Base-by-base conservation (phyloP, 305 asterid genomes). In the Solanum aculeatissimum region DNA sequence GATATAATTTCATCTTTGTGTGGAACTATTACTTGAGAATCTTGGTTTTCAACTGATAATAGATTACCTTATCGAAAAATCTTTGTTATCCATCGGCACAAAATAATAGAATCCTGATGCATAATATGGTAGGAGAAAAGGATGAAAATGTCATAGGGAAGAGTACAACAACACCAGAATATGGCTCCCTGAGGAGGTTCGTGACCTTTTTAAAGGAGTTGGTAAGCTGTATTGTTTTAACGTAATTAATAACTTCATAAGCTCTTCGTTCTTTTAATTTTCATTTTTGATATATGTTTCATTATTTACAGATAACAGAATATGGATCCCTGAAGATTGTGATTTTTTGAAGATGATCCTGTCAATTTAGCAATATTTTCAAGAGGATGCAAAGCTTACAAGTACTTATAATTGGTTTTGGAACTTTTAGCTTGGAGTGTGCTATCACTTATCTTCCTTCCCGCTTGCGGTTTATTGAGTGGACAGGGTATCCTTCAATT, bases 111-210 rank as follows among this genome's bases (percentile, higher is more conserved):
- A 21, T 49, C 0, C 25, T 43, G 60, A 68, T 83, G 85, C 85
- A 83, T 42, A 78, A 40, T 55, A 10, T 71, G 81, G 38, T 70
- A 11, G 58, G 49, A 83, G 81, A 9, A 3, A 83, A 69, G 85
- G 85, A 58, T 14, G 75, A 60, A 47, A 9, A 43, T 12, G 38
- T 71, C n/a, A 6, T 71, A 13, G 54, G 35, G 38, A 71, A 43
- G 80, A 71, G 38, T 23, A 71, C 1, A 1, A 1, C 2, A 71
- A 21, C 57, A 71, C 21, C 38, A 71, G 80, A 71, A 21, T 71
- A 71, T 71, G 80, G 57, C 38, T 43, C 13, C 38, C 11, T 0
- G 7, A 71, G 38, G 80, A 72, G 1, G 80, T 72, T 72, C 19
- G 9, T 43, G 79, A 71, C 7, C 35, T 71, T 42, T 70, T 70